Evolutionary conservation across 495 filamentous ascomycete species (phyloP), one percentile per base, ranked within the genome.

Genomic region (Parmelia sp.): DNA sequence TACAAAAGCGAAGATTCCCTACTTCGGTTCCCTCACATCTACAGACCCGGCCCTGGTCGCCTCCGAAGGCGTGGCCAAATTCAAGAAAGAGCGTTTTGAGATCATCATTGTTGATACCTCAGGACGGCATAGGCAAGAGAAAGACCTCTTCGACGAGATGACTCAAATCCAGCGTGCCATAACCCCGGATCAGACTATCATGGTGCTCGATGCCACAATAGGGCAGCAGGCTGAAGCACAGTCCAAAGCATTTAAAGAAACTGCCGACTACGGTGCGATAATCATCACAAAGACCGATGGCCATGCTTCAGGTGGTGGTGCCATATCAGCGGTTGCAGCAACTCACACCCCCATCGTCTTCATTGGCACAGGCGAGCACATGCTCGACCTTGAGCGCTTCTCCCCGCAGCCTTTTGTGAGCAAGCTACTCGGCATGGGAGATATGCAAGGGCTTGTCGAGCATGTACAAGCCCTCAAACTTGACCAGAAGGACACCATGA

Each of bases 241-340:
- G 70, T 91, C 90, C 33, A 86, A 92, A 64, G 94, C 94, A 0
- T 99, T 99, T 84, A 97, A 99, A 72, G 93, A 96, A 61, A 90
- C 92, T 12, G 94, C 94, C 8, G 91, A 96, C 76, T 98, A 97
- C 72, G 94, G 94, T 69, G 94, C 95, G 64, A 98, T 98, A 72
- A 96, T 98, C 64, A 96, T 98, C 70, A 97, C 94, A 60, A 98
- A 98, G 79, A 97, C 94, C 0, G 94, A 98, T 73, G 94, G 94
- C 37, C 90, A 96, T 70, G 94, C 94, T 0, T 89, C 88, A 27
- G 94, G 94, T 65, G 94, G 94, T 78, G 94, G 94, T 72, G 94
- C 94, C 58, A 98, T 98, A 61, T 96, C 92, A n/a, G 94, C 94
- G 31, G 94, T 98, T 58, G 94, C 94, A 14, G 95, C 95, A 8